phyloP scores from a whole-genome alignment of 164 flowering plant species.

The Macadamia tetraphylla region DNA sequence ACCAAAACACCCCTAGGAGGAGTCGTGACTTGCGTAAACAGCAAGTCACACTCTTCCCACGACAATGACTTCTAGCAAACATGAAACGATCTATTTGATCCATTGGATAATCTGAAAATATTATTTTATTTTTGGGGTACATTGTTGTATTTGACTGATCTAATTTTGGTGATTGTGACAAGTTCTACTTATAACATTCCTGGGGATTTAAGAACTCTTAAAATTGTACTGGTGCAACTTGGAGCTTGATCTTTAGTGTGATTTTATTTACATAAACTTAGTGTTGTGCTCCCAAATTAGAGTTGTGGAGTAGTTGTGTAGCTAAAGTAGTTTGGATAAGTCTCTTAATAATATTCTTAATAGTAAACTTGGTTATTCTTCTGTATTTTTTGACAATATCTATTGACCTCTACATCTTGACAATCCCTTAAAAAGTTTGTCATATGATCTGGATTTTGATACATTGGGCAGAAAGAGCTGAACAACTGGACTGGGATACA shows the following conservation, averaged over 20 bases:
- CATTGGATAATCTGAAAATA: no score
- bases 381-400: background rate
- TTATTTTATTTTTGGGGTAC: no score
- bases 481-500: slow-evolving; percentile 92
- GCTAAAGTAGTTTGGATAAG: background rate
- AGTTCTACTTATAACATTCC: background rate
- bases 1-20: no score
- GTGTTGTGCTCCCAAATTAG: background rate
- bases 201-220: background rate
- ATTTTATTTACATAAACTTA: background rate
- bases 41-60: no score
- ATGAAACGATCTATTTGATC: no score
- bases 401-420: background rate
- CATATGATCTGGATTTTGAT: slow-evolving; percentile 7
- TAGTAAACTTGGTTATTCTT: background rate
- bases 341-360: no score
- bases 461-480: slow-evolving; percentile 58
- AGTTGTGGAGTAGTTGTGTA: no score
- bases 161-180: no score
- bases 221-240: background rate
- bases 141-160: no score
- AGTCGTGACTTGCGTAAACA: no score
- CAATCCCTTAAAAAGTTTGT: background rate
- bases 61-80: no score
- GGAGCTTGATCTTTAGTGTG: background rate